These are phyloP conservation scores for Cryptococcus sp. DNA, from an alignment of 1,284 basidiomycete genomes.

Conservation along the genomic window DNA sequence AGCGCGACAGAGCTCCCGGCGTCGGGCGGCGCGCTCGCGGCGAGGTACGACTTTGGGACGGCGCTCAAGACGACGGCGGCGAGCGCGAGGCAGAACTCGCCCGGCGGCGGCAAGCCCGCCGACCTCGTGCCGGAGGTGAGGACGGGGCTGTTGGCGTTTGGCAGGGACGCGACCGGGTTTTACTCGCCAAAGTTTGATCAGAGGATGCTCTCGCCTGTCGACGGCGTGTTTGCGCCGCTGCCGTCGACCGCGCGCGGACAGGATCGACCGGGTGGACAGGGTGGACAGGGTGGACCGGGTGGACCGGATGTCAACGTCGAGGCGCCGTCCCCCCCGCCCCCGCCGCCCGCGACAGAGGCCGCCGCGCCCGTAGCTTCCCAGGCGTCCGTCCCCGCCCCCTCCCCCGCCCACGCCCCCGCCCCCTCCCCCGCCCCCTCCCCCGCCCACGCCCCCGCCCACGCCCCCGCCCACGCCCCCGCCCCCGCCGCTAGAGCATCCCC, in stretches of 20 bases:
- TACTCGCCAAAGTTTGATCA: constrained; percentile 38
- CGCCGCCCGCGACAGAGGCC: constrained; percentile 18
- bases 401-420: neutral
- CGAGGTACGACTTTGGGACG: constrained; percentile 55
- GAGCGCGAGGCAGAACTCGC: constrained; percentile 38
- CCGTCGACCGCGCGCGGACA: too few relatives aligned
- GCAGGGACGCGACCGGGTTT: constrained; percentile 31
- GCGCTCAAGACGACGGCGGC: constrained; percentile 52
- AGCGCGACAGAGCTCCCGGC: constrained; percentile 22
- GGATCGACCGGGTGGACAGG: too few relatives aligned
- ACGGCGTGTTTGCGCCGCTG: constrained; percentile 20
- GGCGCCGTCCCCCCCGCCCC: constrained; percentile 35
- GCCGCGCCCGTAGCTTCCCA: too few relatives aligned
- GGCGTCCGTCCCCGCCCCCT: neutral
- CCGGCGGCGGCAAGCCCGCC: constrained; percentile 11
- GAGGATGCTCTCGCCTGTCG: neutral
- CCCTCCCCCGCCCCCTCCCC: neutral
- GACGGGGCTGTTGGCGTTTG: constrained; percentile 33
- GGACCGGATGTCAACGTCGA: constrained; percentile 20
- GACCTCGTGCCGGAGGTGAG: constrained; percentile 31
- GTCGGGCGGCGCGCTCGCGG: constrained; percentile 38
- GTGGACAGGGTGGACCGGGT: too few relatives aligned
- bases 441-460: constrained; percentile 4
- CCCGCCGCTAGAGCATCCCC: constrained; percentile 4
- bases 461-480: constrained; percentile 2